These are phyloP conservation scores for Tricholoma hemisulphureum DNA, from an alignment of 768 basidiomycete species.

Conservation along the genomic window DNA sequence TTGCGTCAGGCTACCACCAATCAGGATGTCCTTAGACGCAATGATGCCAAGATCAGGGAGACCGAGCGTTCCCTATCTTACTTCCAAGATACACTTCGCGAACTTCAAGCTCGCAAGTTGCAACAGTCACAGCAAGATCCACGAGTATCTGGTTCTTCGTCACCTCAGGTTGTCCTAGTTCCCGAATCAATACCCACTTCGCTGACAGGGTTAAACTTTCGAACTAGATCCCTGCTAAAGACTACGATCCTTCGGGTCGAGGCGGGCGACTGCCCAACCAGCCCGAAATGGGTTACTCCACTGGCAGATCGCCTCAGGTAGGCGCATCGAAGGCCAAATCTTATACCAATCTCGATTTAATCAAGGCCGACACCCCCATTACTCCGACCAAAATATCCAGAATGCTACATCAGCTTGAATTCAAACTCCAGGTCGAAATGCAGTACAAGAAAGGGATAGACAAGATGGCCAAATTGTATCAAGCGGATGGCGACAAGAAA, in stretches of 20 bases:
- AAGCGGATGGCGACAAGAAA: constrained; percentile 96
- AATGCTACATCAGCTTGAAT: constrained; percentile 98
- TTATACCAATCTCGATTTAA: constrained; percentile 86
- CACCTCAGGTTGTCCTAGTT: constrained; percentile 39
- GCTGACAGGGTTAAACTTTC: constrained; percentile 13
- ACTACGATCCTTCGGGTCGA: constrained; percentile 38
- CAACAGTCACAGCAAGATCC: constrained; percentile 53
- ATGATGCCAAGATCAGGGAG: constrained; percentile 84
- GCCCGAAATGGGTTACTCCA: constrained; percentile 36
- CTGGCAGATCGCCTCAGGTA: constrained; percentile 35
- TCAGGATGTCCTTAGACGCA: constrained; percentile 78
- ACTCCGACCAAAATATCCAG: constrained; percentile 94
- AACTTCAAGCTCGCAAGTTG: constrained; percentile 77
- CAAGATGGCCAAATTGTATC: constrained; percentile 97
- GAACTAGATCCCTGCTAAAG: constrained; percentile 52
- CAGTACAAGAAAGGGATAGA: constrained; percentile 98
- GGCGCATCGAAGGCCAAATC: constrained; percentile 55
- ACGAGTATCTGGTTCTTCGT: constrained; percentile 47
- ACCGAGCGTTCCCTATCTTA: constrained; percentile 81
- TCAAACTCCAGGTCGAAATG: constrained; percentile 97
- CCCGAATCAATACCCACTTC: constrained; percentile 12
- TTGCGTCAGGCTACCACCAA: constrained; percentile 82
- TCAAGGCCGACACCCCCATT: constrained; percentile 96
- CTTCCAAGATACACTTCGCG: constrained; percentile 82
- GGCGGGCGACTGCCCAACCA: constrained; percentile 38